phyloP scores from a whole-genome alignment of 495 filamentous ascomycete genomes.

The Neurospora hispaniola region DNA sequence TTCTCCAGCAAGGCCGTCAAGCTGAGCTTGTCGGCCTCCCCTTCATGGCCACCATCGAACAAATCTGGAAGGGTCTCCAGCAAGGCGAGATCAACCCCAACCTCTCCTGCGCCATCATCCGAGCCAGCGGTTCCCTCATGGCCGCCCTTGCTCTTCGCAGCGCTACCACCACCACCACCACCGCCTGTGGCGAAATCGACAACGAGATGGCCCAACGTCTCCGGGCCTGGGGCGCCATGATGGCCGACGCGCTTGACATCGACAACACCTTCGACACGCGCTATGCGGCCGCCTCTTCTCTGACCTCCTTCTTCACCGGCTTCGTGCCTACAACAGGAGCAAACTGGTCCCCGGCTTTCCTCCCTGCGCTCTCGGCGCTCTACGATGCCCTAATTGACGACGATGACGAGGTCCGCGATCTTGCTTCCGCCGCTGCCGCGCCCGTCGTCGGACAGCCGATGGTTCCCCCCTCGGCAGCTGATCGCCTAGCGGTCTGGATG shows the following conservation, averaged over 20 bases:
- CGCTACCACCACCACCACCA: background rate
- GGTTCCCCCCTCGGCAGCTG: conserved; percentile 31
- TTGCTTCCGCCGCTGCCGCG: conserved; percentile 42
- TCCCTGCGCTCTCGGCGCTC: conserved; percentile 36
- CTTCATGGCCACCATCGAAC: conserved; percentile 14
- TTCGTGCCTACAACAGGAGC: background rate
- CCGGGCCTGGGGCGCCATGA: conserved; percentile 32
- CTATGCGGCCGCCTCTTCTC: conserved; percentile 40
- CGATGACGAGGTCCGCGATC: conserved; percentile 72
- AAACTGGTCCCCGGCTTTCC: conserved; percentile 19
- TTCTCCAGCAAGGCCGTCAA: conserved; percentile 5
- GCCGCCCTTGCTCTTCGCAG: conserved; percentile 12
- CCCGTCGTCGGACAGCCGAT: conserved; percentile 25
- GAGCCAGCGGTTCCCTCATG: conserved; percentile 33
- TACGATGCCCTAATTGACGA: conserved; percentile 67
- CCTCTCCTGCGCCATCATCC: conserved; percentile 33
- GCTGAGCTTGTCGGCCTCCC: background rate
- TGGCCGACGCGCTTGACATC: conserved; percentile 29
- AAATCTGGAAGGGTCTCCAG: conserved; percentile 22
- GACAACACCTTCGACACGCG: conserved; percentile 53
- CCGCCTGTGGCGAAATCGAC: background rate
- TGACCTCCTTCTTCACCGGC: conserved; percentile 23
- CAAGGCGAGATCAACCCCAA: conserved; percentile 30
- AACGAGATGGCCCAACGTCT: conserved; percentile 16
- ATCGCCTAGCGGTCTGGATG: conserved; percentile 28